These are phyloP conservation scores for Coemansia guatemalensis DNA, from an alignment of 192 early-diverging fungal species.

Conservation along the genomic window DNA sequence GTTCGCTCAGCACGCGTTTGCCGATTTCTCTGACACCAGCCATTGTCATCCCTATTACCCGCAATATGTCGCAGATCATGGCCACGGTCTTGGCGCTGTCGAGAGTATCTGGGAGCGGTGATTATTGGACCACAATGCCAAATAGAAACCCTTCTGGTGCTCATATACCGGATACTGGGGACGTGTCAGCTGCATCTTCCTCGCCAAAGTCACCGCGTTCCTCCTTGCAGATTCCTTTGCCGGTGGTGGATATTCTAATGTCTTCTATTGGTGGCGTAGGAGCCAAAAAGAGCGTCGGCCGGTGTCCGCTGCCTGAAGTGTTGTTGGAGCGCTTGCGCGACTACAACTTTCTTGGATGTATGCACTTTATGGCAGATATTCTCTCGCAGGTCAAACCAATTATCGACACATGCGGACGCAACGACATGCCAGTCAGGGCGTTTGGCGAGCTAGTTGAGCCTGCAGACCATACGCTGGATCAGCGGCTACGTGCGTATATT, in stretches of 20 bases:
- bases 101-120: conserved; percentile 7
- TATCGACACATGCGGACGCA: conserved; percentile 28
- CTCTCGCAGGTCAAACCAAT: conserved; percentile 43
- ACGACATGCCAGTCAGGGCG: conserved; percentile 30
- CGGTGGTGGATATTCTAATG: conserved; percentile 40
- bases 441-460: conserved; percentile 26
- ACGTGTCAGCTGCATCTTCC: background rate
- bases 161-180: conserved; percentile 8
- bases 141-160: conserved; percentile 12
- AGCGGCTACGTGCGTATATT: conserved; percentile 41
- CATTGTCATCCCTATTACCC: conserved; percentile 44
- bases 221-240: conserved; percentile 43
- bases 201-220: conserved; percentile 11
- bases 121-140: background rate
- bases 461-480: conserved; percentile 31
- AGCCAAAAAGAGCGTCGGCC: conserved; percentile 34
- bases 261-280: conserved; percentile 30
- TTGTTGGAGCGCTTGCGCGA: conserved; percentile 39
- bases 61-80: conserved; percentile 52
- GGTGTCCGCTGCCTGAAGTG: conserved; percentile 40
- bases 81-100: conserved; percentile 43
- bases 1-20: conserved; percentile 39
- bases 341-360: conserved; percentile 46
- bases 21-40: conserved; percentile 40
- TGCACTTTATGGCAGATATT: conserved; percentile 52